Base-by-base conservation (phyloP, 768 basidiomycete species). In the Naganishia kalamii region DNA sequence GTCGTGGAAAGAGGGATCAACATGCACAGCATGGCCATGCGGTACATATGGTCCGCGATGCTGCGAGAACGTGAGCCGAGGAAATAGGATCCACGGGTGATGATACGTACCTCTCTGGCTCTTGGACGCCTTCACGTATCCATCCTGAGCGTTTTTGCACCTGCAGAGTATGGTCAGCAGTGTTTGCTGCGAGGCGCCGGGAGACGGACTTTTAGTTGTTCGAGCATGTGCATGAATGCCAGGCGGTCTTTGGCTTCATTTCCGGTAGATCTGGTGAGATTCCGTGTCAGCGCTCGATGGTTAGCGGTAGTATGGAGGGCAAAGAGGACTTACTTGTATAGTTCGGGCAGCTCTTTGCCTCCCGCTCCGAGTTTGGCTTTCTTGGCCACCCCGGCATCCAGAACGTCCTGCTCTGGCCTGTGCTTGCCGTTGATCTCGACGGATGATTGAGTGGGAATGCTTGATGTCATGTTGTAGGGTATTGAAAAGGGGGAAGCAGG, bases 111-210 rank as follows among this genome's bases (percentile, higher is more conserved):
- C 90, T 92, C 80, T 94, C 90, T 5, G 90, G 84, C 67, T 84
- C 83, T 19, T 86, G 84, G n/a, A 93, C 89, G 47, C 88, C 83
- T 71, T 91, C 83, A 70, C 93, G 83, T 33, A 92, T 84, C 94
- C 93, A 99, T 67, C 94, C 94, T 0, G 92, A 96, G 10, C 94
- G 84, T 76, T 92, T 94, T 74, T 97, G 92, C 0, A 89, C 93
- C 92, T 96, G 70, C n/a, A 40, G 30, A 21, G 37, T 7, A 37
- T 49, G n/a, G 29, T 40, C 37, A 40, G 17, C 37, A 40, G 37
- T 30, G 32, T 21, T 3, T 27, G 35, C 25, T 10, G 35, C 15
- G 43, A 11, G 29, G 30, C 35, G 37, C 63, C 21, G n/a, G 30
- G 15, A 51, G 17, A 29, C n/a, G 5, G 12, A 90, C 92, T 85